Conservation (phyloP, 2,329 filamentous ascomycete genomes). For the Zymoseptoria passerinii region DNA sequence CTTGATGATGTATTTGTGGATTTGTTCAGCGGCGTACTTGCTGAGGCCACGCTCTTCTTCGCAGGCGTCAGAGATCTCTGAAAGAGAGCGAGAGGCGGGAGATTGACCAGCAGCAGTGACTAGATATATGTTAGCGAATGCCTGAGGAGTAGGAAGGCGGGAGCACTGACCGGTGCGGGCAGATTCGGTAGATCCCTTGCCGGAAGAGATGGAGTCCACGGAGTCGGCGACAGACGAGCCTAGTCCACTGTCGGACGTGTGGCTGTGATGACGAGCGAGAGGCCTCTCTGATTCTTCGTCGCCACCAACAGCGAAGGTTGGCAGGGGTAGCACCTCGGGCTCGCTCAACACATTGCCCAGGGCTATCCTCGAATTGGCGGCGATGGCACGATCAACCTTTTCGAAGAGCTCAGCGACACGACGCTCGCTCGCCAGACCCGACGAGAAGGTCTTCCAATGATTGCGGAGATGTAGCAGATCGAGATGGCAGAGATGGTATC, state of each 20-base stretch:
- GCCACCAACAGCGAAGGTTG: conserved; percentile 36
- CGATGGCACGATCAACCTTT: conserved; percentile 38
- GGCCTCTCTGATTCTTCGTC: conserved; percentile 28
- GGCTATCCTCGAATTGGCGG: conserved; percentile 28
- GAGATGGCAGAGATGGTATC: conserved; percentile 35
- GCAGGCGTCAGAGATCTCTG: conserved; percentile 25
- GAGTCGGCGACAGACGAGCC: conserved; percentile 62
- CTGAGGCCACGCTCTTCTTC: conserved; percentile 50
- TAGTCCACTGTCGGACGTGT: conserved; percentile 79
- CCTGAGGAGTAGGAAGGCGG: conserved; percentile 2
- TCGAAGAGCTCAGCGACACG: conserved; percentile 38
- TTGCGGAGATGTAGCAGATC: conserved; percentile 43
- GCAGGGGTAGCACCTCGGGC: conserved; percentile 42
- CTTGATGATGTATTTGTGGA: conserved; percentile 68
- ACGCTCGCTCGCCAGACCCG: conserved; percentile 38
- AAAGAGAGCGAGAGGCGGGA: conserved; percentile 19
- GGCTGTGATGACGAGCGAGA: conserved; percentile 49
- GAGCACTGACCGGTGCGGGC: conserved; percentile 19
- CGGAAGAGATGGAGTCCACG: conserved; percentile 16
- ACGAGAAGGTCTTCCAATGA: conserved; percentile 41
- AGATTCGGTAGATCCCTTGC: conserved; percentile 18
- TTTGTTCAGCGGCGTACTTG: conserved; percentile 62
- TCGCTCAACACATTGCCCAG: conserved; percentile 38
- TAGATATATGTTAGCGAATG: conserved; percentile 7
- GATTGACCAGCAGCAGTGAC: conserved; percentile 31